A percentile compares a stretch with the other conserved stretches of the same genome.
phyloP scores from a whole-genome alignment of 768 basidiomycete genomes.

The Suillus spraguei region DNA sequence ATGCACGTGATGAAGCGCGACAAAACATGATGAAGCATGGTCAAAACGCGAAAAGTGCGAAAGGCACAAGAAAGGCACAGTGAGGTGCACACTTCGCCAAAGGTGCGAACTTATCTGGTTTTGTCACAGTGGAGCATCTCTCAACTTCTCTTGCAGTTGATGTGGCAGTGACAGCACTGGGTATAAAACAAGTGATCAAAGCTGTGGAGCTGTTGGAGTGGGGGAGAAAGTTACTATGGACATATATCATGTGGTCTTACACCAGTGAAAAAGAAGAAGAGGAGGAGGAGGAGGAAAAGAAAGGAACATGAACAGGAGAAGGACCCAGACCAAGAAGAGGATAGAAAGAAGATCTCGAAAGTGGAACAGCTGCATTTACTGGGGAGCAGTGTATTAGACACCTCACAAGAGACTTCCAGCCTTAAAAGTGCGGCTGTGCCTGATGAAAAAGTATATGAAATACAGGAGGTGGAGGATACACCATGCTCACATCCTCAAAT shows the following conservation, averaged over 20 bases:
- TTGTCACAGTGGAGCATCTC: too few relatives aligned
- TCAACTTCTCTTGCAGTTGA: slow-evolving; percentile 4
- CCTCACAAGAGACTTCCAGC: background rate
- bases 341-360: background rate
- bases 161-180: background rate
- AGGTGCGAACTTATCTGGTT: too few relatives aligned
- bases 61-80: too few relatives aligned
- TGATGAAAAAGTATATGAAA: background rate
- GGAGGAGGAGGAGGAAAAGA: too few relatives aligned
- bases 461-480: background rate
- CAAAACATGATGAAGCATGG: too few relatives aligned
- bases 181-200: background rate
- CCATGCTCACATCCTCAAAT: background rate
- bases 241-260: background rate
- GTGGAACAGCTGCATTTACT: background rate
- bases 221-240: slow-evolving; percentile 7
- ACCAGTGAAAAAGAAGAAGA: background rate
- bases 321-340: background rate
- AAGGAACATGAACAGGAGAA: background rate
- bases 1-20: too few relatives aligned
- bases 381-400: background rate
- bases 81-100: too few relatives aligned
- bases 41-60: too few relatives aligned
- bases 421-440: background rate
- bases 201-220: slow-evolving; percentile 9